These are phyloP conservation scores for Gossypium anomalum DNA, from an alignment of 345 rosid genomes.

Conservation along the genomic window DNA sequence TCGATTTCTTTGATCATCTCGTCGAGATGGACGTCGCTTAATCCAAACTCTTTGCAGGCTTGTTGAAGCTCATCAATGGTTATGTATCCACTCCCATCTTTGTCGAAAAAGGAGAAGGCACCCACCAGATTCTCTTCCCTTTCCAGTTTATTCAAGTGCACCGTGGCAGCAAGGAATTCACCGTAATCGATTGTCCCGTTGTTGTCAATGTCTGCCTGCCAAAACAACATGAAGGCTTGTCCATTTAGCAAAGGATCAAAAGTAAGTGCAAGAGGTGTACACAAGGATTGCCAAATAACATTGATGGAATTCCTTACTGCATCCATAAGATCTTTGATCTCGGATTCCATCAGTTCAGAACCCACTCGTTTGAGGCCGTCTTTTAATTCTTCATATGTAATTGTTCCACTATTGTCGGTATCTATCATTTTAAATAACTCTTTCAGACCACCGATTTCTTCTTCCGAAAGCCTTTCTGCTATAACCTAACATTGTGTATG, in stretches of 20 bases:
- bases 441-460: conserved; percentile 74
- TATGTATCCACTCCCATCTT: conserved; percentile 73
- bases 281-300: not conserved
- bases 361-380: conserved; percentile 57
- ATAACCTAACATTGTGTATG: conserved; percentile 40
- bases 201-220: conserved; percentile 78
- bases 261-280: not conserved
- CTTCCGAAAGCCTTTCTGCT: conserved; percentile 74
- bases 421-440: conserved; percentile 82
- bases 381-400: conserved; percentile 70
- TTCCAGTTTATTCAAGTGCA: conserved; percentile 74
- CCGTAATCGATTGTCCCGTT: conserved; percentile 77
- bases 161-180: conserved; percentile 76
- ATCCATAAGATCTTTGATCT: conserved; percentile 64
- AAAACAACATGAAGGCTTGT: not conserved
- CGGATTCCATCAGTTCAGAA: conserved; percentile 78
- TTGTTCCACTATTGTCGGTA: conserved; percentile 67
- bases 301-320: conserved; percentile 41
- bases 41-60: conserved; percentile 68
- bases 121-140: conserved; percentile 71
- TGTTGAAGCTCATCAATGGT: conserved; percentile 79
- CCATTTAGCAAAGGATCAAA: not conserved
- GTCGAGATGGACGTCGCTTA: conserved; percentile 64
- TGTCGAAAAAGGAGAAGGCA: conserved; percentile 75
- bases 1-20: conserved; percentile 81